Conservation (phyloP, 2,329 filamentous ascomycete genomes). For the Arthrinium phaeospermum region DNA sequence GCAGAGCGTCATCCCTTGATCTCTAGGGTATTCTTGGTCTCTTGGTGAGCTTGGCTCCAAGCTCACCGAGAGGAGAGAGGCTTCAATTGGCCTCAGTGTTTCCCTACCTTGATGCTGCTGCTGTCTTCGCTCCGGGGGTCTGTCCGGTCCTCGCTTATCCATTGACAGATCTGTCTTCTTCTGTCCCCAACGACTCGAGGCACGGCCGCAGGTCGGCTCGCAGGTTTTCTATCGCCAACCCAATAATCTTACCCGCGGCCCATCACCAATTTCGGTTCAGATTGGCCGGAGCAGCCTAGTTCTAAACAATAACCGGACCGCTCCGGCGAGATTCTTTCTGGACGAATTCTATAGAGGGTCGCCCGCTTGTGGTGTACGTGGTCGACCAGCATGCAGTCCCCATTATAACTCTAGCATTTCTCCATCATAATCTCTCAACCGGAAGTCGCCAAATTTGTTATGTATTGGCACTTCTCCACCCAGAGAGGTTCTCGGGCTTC, state of each 20-base stretch:
- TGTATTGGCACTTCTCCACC: neutral
- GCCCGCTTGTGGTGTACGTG: neutral
- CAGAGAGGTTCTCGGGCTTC: neutral
- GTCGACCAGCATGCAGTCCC: neutral
- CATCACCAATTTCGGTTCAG: slow-evolving; percentile 7
- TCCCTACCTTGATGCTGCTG: neutral
- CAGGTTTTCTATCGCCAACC: neutral
- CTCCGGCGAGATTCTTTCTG: slow-evolving; percentile 12
- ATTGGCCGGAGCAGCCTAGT: slow-evolving; percentile 5
- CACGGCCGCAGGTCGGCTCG: neutral
- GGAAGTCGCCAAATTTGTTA: slow-evolving; percentile 3
- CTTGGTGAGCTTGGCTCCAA: neutral
- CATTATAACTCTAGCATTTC: neutral
- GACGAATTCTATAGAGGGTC: slow-evolving; percentile 3
- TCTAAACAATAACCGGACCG: slow-evolving; percentile 12
- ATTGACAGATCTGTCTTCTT: neutral
- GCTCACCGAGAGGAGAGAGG: neutral
- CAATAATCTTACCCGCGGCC: slow-evolving; percentile 5
- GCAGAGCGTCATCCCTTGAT: neutral
- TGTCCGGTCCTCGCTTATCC: neutral
- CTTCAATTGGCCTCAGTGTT: no score
- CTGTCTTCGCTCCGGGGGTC: neutral
- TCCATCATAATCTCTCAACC: slow-evolving; percentile 12
- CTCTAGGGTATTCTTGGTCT: neutral
- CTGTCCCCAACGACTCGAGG: neutral